phyloP scores from a whole-genome alignment of 306 rosid species.

The Lagenaria siceraria region DNA sequence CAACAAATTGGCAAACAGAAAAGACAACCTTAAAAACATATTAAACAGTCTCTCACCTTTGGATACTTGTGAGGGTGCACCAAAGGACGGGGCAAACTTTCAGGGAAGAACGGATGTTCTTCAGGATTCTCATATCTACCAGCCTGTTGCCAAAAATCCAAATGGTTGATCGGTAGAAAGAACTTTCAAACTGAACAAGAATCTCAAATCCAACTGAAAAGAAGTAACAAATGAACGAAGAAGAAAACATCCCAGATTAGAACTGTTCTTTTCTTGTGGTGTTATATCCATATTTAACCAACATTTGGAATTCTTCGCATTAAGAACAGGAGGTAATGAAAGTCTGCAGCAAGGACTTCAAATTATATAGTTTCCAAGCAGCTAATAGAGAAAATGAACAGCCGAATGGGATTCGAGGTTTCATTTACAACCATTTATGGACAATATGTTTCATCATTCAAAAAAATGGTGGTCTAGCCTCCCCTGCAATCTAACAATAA shows the following conservation, averaged over 20 bases:
- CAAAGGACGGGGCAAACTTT: slow-evolving; percentile 30
- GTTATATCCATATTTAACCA: not conserved
- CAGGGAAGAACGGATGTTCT: slow-evolving; percentile 70
- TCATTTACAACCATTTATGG: not conserved
- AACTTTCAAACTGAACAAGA: not conserved
- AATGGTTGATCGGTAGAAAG: not conserved
- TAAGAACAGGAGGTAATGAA: not conserved
- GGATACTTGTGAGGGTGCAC: slow-evolving; percentile 39
- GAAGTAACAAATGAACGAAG: not conserved
- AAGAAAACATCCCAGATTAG: not conserved
- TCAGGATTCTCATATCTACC: slow-evolving; percentile 74
- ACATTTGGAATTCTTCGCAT: not conserved
- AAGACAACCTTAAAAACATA: not conserved
- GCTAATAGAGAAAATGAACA: not conserved
- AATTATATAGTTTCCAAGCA: not conserved
- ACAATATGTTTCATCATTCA: not conserved
- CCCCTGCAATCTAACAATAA: not conserved
- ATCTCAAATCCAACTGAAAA: not conserved
- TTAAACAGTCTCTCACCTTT: slow-evolving; percentile 23
- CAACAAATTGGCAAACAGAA: slow-evolving; percentile 1
- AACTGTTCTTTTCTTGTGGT: not conserved
- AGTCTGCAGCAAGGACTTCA: not conserved
- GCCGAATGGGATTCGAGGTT: not conserved
- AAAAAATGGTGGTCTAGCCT: not conserved
- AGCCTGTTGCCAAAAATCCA: slow-evolving; percentile 29